Percentiles rank a stretch among this genome's conserved stretches.
Evolutionary conservation across 352 stramenopile species (phyloP).

Genomic region (Globisporangium solare): DNA sequence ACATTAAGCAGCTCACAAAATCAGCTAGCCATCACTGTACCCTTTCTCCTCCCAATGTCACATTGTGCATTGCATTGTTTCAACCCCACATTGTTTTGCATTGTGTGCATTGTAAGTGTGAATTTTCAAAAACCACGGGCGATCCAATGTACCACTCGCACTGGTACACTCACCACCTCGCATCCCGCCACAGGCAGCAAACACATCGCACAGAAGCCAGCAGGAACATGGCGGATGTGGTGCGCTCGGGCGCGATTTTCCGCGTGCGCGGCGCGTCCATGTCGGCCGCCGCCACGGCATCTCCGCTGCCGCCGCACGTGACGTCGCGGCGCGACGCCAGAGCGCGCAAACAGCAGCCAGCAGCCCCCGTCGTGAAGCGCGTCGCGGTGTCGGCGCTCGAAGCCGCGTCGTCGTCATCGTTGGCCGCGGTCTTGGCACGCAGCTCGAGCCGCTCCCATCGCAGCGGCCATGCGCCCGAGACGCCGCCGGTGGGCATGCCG

Average conservation of each 20-base stretch:
- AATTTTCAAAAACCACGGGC: too few species aligned
- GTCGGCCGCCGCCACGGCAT: background rate
- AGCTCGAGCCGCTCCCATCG: background rate
- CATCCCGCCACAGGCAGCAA: too few species aligned
- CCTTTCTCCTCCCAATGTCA: too few species aligned
- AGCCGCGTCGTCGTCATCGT: slow-evolving; percentile 5
- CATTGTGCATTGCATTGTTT: too few species aligned
- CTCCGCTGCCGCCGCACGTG: background rate
- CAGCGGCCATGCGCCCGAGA: background rate
- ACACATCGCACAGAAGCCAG: too few species aligned
- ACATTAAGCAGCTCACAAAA: too few species aligned
- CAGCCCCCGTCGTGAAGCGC: background rate
- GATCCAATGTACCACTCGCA: too few species aligned
- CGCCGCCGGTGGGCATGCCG: slow-evolving; percentile 6
- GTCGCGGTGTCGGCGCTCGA: slow-evolving; percentile 11
- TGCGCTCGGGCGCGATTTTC: slow-evolving; percentile 27
- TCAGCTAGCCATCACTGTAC: too few species aligned
- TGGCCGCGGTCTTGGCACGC: background rate
- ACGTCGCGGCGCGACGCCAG: too few species aligned
- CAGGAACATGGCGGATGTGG: slow-evolving; percentile 28
- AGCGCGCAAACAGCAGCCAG: background rate
- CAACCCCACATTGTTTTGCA: too few species aligned
- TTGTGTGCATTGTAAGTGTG: too few species aligned
- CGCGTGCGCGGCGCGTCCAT: slow-evolving; percentile 19
- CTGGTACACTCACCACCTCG: too few species aligned